phyloP scores from a whole-genome alignment of 2,329 filamentous ascomycete genomes.

The Tolypocladium cylindrosporum region DNA sequence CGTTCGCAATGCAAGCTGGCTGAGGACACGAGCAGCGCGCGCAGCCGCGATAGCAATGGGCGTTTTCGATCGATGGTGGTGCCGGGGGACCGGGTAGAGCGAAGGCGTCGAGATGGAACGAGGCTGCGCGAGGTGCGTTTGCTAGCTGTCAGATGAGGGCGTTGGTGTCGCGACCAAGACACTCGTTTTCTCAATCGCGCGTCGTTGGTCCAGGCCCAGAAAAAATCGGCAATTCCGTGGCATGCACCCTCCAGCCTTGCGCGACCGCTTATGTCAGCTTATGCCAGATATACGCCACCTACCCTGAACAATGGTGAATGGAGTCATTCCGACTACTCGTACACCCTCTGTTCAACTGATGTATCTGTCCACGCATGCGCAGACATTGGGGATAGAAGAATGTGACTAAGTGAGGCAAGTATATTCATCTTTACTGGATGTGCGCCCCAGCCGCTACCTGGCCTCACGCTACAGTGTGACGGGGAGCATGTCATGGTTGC shows the following conservation, averaged over 20 bases:
- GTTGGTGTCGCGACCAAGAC: conserved; percentile 8
- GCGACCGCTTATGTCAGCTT: neutral
- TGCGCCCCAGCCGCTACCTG: neutral
- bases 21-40: neutral
- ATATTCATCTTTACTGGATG: no score
- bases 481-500: no score
- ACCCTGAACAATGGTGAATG: no score
- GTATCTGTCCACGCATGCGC: no score
- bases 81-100: neutral
- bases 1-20: neutral
- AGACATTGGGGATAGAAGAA: no score
- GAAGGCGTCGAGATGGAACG: neutral
- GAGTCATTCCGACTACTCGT: no score
- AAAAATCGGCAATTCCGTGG: conserved; percentile 6
- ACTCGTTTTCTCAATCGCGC: conserved; percentile 9
- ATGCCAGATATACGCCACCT: no score
- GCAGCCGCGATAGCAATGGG: neutral
- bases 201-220: conserved; percentile 6
- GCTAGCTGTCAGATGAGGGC: neutral
- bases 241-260: neutral
- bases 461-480: neutral
- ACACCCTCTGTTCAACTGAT: no score
- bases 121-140: neutral
- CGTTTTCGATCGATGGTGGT: neutral
- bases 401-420: no score